These are phyloP conservation scores for Phaeophleospora eucalypticola DNA, from an alignment of 2,329 filamentous ascomycete genomes.

Conservation along the genomic window DNA sequence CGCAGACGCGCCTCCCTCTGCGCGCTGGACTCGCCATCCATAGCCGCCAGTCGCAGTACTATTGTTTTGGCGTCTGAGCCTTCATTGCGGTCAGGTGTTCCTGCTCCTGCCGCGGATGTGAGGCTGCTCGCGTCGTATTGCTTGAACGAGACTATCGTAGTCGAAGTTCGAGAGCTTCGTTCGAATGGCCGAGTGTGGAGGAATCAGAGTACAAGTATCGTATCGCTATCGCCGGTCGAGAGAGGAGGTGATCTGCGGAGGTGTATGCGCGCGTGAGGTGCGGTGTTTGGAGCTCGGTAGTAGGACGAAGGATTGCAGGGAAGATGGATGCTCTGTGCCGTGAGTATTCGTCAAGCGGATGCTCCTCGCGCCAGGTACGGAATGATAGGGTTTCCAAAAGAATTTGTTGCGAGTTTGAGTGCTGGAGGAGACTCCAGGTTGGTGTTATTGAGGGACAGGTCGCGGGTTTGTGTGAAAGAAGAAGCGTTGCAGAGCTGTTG, in stretches of 20 bases:
- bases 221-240: too few relatives aligned
- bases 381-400: not conserved
- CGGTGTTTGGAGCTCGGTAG: not conserved
- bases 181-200: not conserved
- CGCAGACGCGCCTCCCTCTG: slow-evolving; percentile 77
- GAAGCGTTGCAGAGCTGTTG: not conserved
- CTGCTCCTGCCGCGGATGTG: slow-evolving; percentile 4
- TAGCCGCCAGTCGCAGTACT: slow-evolving; percentile 34
- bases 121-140: slow-evolving; percentile 8
- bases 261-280: too few relatives aligned
- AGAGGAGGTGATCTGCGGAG: not conserved
- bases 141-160: slow-evolving; percentile 7
- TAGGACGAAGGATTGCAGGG: not conserved
- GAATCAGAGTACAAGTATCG: too few relatives aligned
- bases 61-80: slow-evolving; percentile 1
- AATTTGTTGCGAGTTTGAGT: not conserved
- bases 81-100: slow-evolving; percentile 12
- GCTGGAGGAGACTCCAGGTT: too few relatives aligned
- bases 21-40: slow-evolving; percentile 72
- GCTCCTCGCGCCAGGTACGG: not conserved
- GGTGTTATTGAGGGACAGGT: not conserved
- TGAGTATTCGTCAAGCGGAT: too few relatives aligned
- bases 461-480: not conserved
- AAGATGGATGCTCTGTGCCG: not conserved
- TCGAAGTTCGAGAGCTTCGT: not conserved